phyloP scores from a whole-genome alignment of 2,329 filamentous ascomycete genomes.

The Hypoxylon sp. region DNA sequence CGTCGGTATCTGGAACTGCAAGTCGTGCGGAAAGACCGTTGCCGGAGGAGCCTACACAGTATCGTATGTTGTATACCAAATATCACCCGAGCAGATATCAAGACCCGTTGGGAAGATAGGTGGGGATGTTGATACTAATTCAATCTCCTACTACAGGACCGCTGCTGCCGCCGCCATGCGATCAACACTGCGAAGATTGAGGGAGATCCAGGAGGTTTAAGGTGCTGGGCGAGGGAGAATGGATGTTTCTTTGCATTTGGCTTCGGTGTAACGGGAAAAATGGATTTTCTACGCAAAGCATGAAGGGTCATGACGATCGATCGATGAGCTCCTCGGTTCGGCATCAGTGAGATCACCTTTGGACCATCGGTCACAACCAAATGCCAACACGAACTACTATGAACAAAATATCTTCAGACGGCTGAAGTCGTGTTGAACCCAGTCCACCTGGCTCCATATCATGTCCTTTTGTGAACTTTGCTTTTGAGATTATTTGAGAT shows the following conservation, averaged over 20 bases:
- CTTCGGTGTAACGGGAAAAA: constrained; percentile 50
- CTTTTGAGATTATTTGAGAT: constrained; percentile 12
- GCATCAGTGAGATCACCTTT: constrained; percentile 42
- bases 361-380: constrained; percentile 44
- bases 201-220: constrained; percentile 97
- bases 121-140: constrained; percentile 25
- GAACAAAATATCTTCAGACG: constrained; percentile 31
- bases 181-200: constrained; percentile 95
- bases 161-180: constrained; percentile 93
- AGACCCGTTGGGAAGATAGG: background rate
- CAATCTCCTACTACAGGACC: constrained; percentile 68
- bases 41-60: constrained; percentile 95
- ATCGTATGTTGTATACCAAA: constrained; percentile 77
- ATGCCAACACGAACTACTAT: constrained; percentile 41
- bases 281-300: constrained; percentile 47
- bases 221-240: constrained; percentile 49
- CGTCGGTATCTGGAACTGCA: constrained; percentile 98
- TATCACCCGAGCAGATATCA: background rate
- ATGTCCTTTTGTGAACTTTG: constrained; percentile 33
- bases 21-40: constrained; percentile 91
- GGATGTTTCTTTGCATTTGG: constrained; percentile 47
- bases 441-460: constrained; percentile 13
- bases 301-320: constrained; percentile 43
- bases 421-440: constrained; percentile 20
- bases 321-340: constrained; percentile 41